Base-by-base conservation (phyloP, 2,329 filamentous ascomycete species). In the Anisogramma anomala region DNA sequence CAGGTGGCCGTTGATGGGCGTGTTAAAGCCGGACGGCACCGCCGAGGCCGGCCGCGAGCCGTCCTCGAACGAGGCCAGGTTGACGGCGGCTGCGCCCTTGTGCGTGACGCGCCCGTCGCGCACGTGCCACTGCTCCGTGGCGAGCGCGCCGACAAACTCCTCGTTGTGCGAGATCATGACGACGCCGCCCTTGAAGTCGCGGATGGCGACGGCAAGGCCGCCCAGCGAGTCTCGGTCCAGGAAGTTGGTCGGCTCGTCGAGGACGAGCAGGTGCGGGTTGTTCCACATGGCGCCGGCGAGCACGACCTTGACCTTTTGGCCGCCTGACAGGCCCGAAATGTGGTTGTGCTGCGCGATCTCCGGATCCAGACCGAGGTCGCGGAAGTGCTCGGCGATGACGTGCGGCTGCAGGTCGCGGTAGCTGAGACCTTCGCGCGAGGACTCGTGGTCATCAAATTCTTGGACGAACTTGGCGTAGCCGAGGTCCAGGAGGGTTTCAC, bases 121-220 rank as follows among this genome's bases (percentile, higher is more conserved):
- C 50, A 98, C 85, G 63, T 93, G 84, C 84, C 91, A 94, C 65
- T 96, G 88, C 68, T 98, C 93, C 3, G 84, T 84, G 65, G 91
- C 91, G 9, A 98, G 78, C 3, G 89, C 89, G 45, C 89, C 88
- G 38, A 98, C 88, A 56, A 98, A 98, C 63, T 98, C 91, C 59
- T 96, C 88, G 74, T 98, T 96, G 68, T 98, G 91, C 48, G 88
- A 95, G 64, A 98, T 98, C 80, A 98, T 94, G 50, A 98, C 88
- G 2, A 98, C 91, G 62, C 91, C 91, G 52, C 91, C 91, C 69
- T 87, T 93, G 77, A 93, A 98, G 58, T 96, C 91, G 52, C 88
- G 85, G 56, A 98, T 96, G 51, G 91, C 91, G 30, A 94, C 87
- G n/a, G 91, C 88, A 41, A 98, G 76, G 62, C 89, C 91, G 57